Evolutionary conservation across 768 basidiomycete genomes (phyloP).

Genomic region (Glaciozyma martinii): DNA sequence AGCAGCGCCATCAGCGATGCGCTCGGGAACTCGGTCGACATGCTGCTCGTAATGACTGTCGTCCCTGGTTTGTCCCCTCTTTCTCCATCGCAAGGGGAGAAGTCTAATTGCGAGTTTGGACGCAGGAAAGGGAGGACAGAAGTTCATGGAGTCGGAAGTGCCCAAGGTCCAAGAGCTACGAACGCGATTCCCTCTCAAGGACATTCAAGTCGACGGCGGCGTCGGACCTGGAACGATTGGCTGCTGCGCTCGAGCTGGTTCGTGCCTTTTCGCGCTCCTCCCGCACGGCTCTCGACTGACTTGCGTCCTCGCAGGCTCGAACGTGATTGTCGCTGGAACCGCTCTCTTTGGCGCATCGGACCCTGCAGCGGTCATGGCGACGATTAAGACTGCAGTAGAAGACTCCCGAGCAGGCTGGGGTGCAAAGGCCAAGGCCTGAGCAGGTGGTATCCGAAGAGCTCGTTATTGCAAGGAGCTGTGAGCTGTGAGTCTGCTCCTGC

Average conservation of each 20-base stretch:
- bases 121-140: constrained; percentile 91
- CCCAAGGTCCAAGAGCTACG: constrained; percentile 88
- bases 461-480: neutral
- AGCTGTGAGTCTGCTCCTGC: neutral
- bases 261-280: constrained; percentile 31
- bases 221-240: constrained; percentile 85
- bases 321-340: constrained; percentile 95
- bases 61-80: constrained; percentile 57
- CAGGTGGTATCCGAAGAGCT: neutral
- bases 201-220: constrained; percentile 97
- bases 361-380: constrained; percentile 37
- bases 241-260: constrained; percentile 80
- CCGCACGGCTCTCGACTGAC: neutral
- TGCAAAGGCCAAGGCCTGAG: neutral
- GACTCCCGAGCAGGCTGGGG: neutral
- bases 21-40: constrained; percentile 72
- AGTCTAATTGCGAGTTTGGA: constrained; percentile 32
- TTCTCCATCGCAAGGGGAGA: neutral
- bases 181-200: constrained; percentile 78
- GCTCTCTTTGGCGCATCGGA: constrained; percentile 79
- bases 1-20: constrained; percentile 77
- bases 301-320: constrained; percentile 57
- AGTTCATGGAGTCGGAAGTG: constrained; percentile 85
- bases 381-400: neutral
- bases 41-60: constrained; percentile 98